These are phyloP conservation scores for Aurifilum marmelostoma DNA, from an alignment of 2,329 filamentous ascomycete species.

Conservation along the genomic window DNA sequence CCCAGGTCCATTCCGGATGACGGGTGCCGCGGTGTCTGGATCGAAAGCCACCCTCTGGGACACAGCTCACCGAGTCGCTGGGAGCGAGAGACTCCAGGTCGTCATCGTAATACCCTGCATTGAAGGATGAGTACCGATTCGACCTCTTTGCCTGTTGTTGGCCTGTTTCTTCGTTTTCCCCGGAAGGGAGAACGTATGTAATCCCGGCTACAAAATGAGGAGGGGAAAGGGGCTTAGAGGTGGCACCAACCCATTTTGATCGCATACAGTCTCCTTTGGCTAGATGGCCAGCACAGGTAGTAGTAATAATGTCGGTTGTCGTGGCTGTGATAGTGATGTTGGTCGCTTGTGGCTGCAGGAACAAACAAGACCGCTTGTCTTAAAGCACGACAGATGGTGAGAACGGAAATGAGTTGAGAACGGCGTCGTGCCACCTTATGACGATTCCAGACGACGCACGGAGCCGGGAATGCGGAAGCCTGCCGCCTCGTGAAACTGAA, in stretches of 20 bases:
- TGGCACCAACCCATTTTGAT: constrained; percentile 11
- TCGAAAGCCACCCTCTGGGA: constrained; percentile 12
- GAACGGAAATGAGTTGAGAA: neutral
- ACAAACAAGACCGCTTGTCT: neutral
- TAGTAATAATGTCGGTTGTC: neutral
- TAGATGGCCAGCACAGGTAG: neutral
- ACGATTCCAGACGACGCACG: neutral
- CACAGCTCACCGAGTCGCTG: constrained; percentile 15
- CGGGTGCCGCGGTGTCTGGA: neutral
- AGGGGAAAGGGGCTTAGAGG: neutral
- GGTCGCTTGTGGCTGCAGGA: neutral
- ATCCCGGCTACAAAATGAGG: neutral
- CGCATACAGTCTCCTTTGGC: neutral
- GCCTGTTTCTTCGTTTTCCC: neutral
- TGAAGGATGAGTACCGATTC: neutral
- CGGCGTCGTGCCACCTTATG: constrained; percentile 10
- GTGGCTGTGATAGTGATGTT: neutral
- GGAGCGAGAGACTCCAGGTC: constrained; percentile 15
- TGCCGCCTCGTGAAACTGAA: neutral
- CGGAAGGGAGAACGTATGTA: neutral
- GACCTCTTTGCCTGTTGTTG: neutral
- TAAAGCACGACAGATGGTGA: neutral
- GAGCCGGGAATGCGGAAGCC: neutral
- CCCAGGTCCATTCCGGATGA: constrained; percentile 1
- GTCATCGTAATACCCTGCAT: constrained; percentile 4